Evolutionary conservation across 371 early-diverging fungal species (phyloP), one percentile per base, ranked within the genome.

Genomic region (Apophysomyces ossiformis): DNA sequence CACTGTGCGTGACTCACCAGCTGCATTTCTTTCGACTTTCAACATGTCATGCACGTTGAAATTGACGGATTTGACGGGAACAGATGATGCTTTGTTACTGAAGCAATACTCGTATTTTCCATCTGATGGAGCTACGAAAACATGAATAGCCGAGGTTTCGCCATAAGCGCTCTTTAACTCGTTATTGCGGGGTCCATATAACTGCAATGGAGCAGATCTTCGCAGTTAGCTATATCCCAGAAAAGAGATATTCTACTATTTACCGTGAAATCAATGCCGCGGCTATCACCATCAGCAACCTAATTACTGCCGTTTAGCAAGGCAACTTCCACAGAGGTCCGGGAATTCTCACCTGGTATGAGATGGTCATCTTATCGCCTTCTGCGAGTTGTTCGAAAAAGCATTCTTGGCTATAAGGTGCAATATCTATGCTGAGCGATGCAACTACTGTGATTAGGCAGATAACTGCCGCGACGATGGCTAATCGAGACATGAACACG

Each of bases 41-140:
- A 73, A 60, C 63, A 73, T 71, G 44, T 77, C 70, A 57, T 76
- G 71, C 7, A 77, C 78, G 66, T 85, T 84, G 68, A 89, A 89
- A 38, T 75, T 80, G 58, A 87, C 80, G 59, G 75, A 71, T 73
- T 87, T 89, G 57, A 77, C 85, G n/a, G 82, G 71, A 36, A 77
- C 65, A 9, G 81, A 69, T 11, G 83, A 82, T 75, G 84, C 81
- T 57, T 73, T 69, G 72, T 93, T 93, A 67, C 83, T 84, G 77
- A 93, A 92, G 78, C 94, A 93, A 73, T 90, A 93, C n/a, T 80
- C 78, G 66, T 89, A 84, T 69, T 70, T 76, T 37, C 93, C 92
- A 37, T 68, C 77, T 11, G 35, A 13, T 26, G 81, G 71, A n/a
- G 92, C 91, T 35, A 71, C 78, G 36, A 90, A 69, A 32, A 79